Conservation (phyloP, 805 yeast genomes). For the Maudiozyma saulgeensis region DNA sequence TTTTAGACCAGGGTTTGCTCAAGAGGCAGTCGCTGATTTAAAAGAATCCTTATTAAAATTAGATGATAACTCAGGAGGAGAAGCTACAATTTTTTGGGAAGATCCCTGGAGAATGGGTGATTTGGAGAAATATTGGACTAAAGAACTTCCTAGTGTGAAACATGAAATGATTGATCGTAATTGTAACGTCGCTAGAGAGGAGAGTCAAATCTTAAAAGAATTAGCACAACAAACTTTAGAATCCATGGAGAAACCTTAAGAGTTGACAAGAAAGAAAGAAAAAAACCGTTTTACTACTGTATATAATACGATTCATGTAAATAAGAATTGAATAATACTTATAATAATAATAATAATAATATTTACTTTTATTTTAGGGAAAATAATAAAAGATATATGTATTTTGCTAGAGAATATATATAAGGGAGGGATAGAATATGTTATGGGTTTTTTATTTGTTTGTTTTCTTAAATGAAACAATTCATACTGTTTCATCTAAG, state of each 20-base stretch:
- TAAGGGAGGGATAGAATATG: constrained; percentile 3
- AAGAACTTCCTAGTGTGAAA: constrained; percentile 36
- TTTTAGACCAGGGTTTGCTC: constrained; percentile 81
- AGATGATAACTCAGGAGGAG: constrained; percentile 19
- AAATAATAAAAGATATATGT: not conserved
- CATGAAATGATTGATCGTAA: constrained; percentile 51
- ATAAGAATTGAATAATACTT: not conserved
- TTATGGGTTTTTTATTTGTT: not conserved
- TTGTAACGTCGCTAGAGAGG: constrained; percentile 51
- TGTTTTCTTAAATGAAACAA: not conserved
- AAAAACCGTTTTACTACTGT: not conserved
- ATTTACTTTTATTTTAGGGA: too few species aligned
- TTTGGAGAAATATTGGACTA: constrained; percentile 54
- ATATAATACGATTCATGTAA: not conserved
- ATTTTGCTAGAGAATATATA: not conserved
- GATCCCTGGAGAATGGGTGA: constrained; percentile 82
- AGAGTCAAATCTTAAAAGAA: constrained; percentile 55
- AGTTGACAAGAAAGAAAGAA: too few species aligned
- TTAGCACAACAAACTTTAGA: constrained; percentile 18
- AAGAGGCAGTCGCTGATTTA: constrained; percentile 85
- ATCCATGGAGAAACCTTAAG: not conserved
- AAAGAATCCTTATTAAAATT: constrained; percentile 23
- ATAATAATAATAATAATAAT: not conserved
- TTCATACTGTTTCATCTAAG: constrained; percentile 74
- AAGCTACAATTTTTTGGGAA: constrained; percentile 67